Evolutionary conservation across 306 rosid species (phyloP).

Genomic region (Cucumis cinereus): DNA sequence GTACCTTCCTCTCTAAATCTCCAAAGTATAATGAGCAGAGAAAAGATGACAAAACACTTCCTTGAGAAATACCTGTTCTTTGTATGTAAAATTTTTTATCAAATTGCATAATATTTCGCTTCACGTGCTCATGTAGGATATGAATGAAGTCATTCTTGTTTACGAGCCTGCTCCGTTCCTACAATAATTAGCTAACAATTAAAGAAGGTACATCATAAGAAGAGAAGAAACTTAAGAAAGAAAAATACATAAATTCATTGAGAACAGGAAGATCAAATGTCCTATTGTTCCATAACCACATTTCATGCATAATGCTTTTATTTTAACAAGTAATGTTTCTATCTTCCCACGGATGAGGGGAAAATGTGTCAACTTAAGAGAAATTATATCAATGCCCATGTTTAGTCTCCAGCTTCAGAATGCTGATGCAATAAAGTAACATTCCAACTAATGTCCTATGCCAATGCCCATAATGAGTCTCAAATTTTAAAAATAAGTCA

Average conservation of each 20-base stretch:
- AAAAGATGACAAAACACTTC: constrained; percentile 75
- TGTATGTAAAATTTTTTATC: constrained; percentile 63
- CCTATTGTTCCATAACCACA: neutral
- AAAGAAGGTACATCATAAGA: neutral
- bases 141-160: constrained; percentile 27
- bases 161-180: constrained; percentile 36
- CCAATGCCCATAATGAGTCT: neutral
- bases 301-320: neutral
- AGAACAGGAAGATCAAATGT: neutral
- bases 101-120: constrained; percentile 61
- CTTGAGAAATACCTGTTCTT: constrained; percentile 80
- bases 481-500: neutral
- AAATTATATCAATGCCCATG: neutral
- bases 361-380: neutral
- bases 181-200: constrained; percentile 7
- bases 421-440: neutral
- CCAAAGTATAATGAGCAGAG: constrained; percentile 78
- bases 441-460: neutral
- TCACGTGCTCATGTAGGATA: constrained; percentile 46
- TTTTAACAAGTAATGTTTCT: neutral
- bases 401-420: neutral
- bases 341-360: neutral
- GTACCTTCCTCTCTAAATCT: constrained; percentile 54
- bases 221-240: neutral
- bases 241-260: neutral